Evolutionary conservation across 805 yeast species (phyloP), one percentile per base, ranked within the genome.

Genomic region (Myxozyma mucilagina): DNA sequence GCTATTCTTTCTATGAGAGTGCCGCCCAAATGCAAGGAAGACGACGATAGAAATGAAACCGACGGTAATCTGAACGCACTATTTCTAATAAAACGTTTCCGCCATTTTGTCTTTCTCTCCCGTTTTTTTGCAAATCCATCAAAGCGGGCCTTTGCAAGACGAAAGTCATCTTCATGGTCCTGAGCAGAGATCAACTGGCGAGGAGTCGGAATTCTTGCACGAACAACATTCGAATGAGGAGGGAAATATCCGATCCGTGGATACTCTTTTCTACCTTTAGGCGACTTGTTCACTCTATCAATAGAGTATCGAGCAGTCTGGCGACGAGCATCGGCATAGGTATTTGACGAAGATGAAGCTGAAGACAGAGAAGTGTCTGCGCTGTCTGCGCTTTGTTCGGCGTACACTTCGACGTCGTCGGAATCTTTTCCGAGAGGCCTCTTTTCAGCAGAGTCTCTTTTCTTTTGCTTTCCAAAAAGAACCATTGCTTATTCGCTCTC

Each of bases 141-240:
- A 42, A 52, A 43, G 3, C 56, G 29, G 4, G 48, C 47, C 16
- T 51, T 42, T 34, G 48, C 57, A 5, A 36, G 36, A 13, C 24
- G 34, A 35, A 45, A 38, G 24, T 41, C 56, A 13, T 36, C 43
- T 11, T 39, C 35, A 10, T 29, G 16, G 38, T 38, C 45, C 20
- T 43, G 35, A 16, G 41, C 49, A 7, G 49, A 35, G n/a, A 36
- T 43, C 20, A 18, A n/a, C 43, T 14, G 53, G 43, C 63, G 64
- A 14, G 67, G 67, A 1, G 67, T 63, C 32, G 67, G 67, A 35
- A 63, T 53, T 7, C 67, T 53, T 10, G 67, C 63, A 10, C 67
- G 56, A 39, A 61, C 47, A 47, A 57, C 56, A 18, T 48, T 47
- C 13, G 65, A 34, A 18, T 61, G 66, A 11, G 66, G 62, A 32